Evolutionary conservation across 163 green algal species (phyloP).

Genomic region (Trebouxiophyceae sp.): DNA sequence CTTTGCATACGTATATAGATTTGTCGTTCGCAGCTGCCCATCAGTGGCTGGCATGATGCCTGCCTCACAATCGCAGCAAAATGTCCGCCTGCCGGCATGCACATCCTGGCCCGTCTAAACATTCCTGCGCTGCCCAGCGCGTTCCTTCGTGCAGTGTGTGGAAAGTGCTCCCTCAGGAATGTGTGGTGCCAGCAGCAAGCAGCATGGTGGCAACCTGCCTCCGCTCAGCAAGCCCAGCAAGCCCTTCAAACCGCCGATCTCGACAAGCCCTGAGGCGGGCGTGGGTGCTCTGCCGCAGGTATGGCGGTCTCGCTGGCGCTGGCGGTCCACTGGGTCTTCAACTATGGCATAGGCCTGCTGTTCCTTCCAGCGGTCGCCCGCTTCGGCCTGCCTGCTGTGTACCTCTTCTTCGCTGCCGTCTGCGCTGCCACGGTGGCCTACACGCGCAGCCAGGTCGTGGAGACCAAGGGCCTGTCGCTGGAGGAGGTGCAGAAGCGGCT

Average conservation of each 20-base stretch:
- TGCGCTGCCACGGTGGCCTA: slow-evolving; percentile 26
- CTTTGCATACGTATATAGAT: no score
- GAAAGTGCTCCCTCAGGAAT: no score
- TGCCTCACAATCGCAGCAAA: not conserved
- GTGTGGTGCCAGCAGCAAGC: no score
- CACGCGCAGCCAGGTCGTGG: slow-evolving; percentile 26
- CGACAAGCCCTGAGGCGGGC: no score
- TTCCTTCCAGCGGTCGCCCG: slow-evolving; percentile 70
- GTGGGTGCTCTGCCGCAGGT: no score
- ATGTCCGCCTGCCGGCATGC: no score
- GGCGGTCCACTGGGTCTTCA: slow-evolving; percentile 90
- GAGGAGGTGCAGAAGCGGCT: slow-evolving; percentile 42
- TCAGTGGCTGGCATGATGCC: not conserved
- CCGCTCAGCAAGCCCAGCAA: no score
- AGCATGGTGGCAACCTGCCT: no score
- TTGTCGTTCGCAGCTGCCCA: not conserved
- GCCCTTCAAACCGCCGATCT: no score
- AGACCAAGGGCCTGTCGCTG: slow-evolving; percentile 60
- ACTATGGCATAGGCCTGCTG: slow-evolving; percentile 88
- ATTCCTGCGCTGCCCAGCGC: no score
- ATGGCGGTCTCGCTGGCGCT: slow-evolving; percentile 75
- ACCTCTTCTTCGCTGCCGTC: slow-evolving; percentile 62
- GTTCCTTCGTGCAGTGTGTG: no score
- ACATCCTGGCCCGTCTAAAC: not conserved
- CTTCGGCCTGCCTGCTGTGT: slow-evolving; percentile 55